Evolutionary conservation across 179 eudicot genomes (phyloP).

Genomic region (Silene coronaria): DNA sequence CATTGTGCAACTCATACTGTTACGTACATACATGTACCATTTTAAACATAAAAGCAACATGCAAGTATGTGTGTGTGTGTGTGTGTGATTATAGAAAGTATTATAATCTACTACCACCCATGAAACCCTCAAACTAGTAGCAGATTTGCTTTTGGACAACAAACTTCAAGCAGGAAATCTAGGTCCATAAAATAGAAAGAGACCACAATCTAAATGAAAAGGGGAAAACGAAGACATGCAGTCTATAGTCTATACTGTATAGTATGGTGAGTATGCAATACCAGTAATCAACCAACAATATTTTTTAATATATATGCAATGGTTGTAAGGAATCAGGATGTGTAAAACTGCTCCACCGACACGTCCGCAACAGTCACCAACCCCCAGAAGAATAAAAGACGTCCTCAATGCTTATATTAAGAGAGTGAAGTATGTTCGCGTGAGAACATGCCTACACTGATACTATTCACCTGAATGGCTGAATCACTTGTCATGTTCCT

Average conservation of each 20-base stretch:
- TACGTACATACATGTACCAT: neutral
- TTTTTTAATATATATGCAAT: neutral
- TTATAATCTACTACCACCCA: neutral
- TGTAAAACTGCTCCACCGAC: neutral
- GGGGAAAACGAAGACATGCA: neutral
- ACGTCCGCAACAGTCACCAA: neutral
- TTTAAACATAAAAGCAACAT: constrained; percentile 2
- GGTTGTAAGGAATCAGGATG: neutral
- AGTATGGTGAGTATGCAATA: neutral
- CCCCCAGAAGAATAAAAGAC: neutral
- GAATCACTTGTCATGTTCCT: neutral
- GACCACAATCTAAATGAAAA: neutral
- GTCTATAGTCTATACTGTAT: neutral
- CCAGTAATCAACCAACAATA: neutral
- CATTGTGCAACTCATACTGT: neutral
- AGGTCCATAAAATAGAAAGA: neutral
- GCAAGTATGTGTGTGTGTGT: neutral
- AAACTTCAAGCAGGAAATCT: neutral
- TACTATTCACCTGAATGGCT: neutral
- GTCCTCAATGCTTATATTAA: neutral
- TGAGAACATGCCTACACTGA: neutral
- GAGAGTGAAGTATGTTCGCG: neutral
- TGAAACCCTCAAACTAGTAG: neutral
- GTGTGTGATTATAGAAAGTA: neutral
- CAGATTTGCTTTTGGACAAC: neutral